Base-by-base conservation (phyloP, 306 rosid genomes). In the Medicago truncatula region DNA sequence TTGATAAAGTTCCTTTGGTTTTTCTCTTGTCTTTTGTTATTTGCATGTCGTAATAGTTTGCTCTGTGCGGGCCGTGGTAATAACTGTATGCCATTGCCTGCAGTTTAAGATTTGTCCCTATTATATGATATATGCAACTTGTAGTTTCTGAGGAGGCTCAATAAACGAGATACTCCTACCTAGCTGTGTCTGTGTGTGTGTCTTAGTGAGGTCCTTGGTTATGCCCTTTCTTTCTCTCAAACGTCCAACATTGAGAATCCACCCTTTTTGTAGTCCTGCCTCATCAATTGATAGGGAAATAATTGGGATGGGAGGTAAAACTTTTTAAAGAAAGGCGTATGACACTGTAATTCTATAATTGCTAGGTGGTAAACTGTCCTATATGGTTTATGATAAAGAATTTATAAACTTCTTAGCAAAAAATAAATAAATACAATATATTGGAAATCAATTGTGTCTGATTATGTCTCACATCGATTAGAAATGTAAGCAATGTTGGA, bases 1-100 rank as follows among this genome's bases (percentile, higher is more conserved):
- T 21, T 41, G 73, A 18, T 23, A 61, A 44, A 28, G 59, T 14
- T 49, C 25, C 23, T 63, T 67, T 62, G 81, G 77, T 25, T 77
- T 76, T 80, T 80, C 52, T 52, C 28, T 61, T 78, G 83, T 43
- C 67, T 46, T 62, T 31, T 82, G 57, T 20, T 52, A 71, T 60
- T 16, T 6, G n/a, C 40, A 59, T 12, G 3, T 16, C 8, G n/a
- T 31, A 59, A 46, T 10, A 74, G 25, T 5, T 69, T 43, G 70
- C 66, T 43, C 34, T 43, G 64, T 50, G 40, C 73, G 8, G 81
- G 49, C 41, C 46, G 43, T 61, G 57, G 65, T 0, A 53, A 53
- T 53, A 16, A 53, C 59, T 53, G 21, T 46, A 53, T 53, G 23
- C 21, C 21, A 52, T 52, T 52, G 10, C 21, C 23, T 16, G 10